phyloP scores from a whole-genome alignment of 2,329 filamentous ascomycete species.

The Aspergillus tanneri region DNA sequence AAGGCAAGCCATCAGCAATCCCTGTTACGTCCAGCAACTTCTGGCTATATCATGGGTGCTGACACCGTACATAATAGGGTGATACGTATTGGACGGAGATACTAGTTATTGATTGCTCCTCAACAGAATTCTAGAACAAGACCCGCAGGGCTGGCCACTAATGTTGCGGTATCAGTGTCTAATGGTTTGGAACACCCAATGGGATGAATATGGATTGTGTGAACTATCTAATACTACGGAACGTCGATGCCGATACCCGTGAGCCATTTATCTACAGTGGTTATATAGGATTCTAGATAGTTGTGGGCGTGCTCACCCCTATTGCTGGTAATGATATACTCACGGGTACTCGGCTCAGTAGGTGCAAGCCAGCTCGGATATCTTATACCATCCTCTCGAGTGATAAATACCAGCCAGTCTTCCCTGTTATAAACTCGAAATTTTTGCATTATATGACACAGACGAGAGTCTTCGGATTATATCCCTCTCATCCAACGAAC shows the following conservation, averaged over 20 bases:
- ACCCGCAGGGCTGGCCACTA: background rate
- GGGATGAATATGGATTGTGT: background rate
- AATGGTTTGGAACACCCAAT: constrained; percentile 7
- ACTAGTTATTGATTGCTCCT: too few species aligned
- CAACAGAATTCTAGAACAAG: background rate
- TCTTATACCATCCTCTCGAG: background rate
- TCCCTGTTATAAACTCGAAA: background rate
- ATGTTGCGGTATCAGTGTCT: background rate
- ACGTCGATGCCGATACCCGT: constrained; percentile 5
- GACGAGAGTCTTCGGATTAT: background rate
- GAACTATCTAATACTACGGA: background rate
- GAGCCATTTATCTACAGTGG: background rate
- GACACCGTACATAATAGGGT: background rate
- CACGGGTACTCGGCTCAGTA: constrained; percentile 12
- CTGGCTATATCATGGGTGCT: background rate
- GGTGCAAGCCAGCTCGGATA: background rate
- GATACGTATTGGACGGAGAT: too few species aligned
- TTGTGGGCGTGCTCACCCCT: background rate
- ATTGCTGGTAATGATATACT: constrained; percentile 1
- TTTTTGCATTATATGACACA: too few species aligned
- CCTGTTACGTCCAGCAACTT: background rate
- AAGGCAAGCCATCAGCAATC: background rate
- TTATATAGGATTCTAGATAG: background rate
- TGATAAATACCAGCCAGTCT: background rate
- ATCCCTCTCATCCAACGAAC: background rate